Conservation (phyloP, 228 moss, liverwort and hornwort genomes). For the Sphagnum fallax region DNA sequence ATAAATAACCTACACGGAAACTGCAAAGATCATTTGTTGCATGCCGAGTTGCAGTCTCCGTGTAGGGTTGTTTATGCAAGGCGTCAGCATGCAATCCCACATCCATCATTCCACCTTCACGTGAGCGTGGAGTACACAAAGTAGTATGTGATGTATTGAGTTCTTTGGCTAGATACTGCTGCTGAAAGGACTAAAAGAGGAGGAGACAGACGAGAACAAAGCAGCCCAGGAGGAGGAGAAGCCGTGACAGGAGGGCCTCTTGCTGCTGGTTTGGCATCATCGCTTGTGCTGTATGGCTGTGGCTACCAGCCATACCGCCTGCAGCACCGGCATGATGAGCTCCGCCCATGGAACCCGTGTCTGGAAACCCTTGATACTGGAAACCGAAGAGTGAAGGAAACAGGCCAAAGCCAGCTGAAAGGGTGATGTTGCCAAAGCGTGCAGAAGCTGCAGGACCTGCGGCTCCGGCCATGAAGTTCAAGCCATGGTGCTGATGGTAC, state of each 20-base stretch:
- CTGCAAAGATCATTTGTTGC: no score
- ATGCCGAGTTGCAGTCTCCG: no score
- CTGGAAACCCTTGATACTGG: slow-evolving; percentile 48
- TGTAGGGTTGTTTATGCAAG: no score
- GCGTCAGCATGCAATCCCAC: no score
- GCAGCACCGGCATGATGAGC: slow-evolving; percentile 46
- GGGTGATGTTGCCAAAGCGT: slow-evolving; percentile 48
- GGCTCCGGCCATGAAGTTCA: slow-evolving; percentile 48
- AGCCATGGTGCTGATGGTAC: slow-evolving; percentile 62
- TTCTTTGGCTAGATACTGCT: no score
- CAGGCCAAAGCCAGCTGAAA: slow-evolving; percentile 57
- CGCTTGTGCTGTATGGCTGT: slow-evolving; percentile 40
- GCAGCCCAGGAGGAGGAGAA: slow-evolving; percentile 39
- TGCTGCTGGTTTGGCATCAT: slow-evolving; percentile 49
- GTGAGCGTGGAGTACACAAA: no score
- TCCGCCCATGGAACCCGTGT: slow-evolving; percentile 21
- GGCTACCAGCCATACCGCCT: slow-evolving; percentile 23
- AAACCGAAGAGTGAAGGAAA: slow-evolving; percentile 57
- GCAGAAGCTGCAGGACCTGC: slow-evolving; percentile 37
- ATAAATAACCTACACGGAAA: no score
- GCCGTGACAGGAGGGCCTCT: slow-evolving; percentile 47
- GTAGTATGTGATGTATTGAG: no score
- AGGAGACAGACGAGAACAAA: slow-evolving; percentile 48
- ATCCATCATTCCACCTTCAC: no score
- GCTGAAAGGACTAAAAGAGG: slow-evolving; percentile 16